A percentile compares a stretch with the other conserved stretches of the same genome.
These are phyloP conservation scores for Phytophthora ohioensis DNA, from an alignment of 352 stramenopile species.

Conservation along the genomic window DNA sequence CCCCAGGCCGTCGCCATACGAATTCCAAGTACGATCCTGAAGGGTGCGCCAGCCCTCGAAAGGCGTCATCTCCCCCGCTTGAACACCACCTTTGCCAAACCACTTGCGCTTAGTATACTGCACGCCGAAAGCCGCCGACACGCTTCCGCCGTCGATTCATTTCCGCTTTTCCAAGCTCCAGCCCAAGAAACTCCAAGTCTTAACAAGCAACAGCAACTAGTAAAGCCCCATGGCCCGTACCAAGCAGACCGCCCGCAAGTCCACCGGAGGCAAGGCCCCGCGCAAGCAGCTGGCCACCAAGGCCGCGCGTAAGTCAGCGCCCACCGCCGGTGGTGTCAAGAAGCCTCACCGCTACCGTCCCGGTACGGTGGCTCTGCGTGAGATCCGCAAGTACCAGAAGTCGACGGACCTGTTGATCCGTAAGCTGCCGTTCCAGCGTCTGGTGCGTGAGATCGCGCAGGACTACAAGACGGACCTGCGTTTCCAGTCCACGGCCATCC, in stretches of 20 bases:
- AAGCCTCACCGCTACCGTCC: conserved; percentile 60
- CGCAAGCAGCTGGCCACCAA: conserved; percentile 95
- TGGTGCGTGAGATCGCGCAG: conserved; percentile 96
- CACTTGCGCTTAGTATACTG: conserved; percentile 57
- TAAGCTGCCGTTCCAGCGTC: conserved; percentile 96
- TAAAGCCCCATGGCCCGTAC: conserved; percentile 91
- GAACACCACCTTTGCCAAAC: conserved; percentile 44
- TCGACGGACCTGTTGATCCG: conserved; percentile 96
- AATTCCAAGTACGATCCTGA: conserved; percentile 19
- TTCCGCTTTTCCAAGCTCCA: conserved; percentile 55
- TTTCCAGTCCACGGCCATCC: conserved; percentile 95
- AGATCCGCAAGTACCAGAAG: conserved; percentile 98
- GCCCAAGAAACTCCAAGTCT: conserved; percentile 20
- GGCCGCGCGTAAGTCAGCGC: conserved; percentile 92
- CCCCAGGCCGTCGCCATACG: conserved; percentile 2
- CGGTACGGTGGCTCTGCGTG: conserved; percentile 90
- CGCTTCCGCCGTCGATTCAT: conserved; percentile 31
- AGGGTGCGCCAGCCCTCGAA: conserved; percentile 13
- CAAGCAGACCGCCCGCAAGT: conserved; percentile 98
- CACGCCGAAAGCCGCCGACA: neutral
- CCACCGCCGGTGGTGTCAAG: conserved; percentile 94
- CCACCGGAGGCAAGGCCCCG: conserved; percentile 93
- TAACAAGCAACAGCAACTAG: neutral
- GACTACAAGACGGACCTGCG: conserved; percentile 97
- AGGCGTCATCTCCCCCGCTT: conserved; percentile 46